Evolutionary conservation across 2,329 filamentous ascomycete species (phyloP).

Genomic region (Lasiodiplodia sp.): DNA sequence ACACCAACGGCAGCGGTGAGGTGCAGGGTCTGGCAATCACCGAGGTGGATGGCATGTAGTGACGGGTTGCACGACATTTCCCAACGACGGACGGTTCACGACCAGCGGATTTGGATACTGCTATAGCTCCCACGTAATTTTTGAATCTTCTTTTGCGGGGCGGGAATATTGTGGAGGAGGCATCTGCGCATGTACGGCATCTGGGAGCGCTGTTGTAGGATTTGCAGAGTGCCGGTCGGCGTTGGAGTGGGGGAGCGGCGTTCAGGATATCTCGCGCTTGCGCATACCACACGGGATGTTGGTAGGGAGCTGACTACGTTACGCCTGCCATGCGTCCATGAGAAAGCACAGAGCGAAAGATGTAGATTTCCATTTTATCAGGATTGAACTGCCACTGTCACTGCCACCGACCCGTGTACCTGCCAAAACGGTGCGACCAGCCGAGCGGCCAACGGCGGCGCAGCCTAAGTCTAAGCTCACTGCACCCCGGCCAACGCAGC

Average conservation of each 20-base stretch:
- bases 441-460: slow-evolving; percentile 1
- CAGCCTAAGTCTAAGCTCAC: not conserved
- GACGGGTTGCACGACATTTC: slow-evolving; percentile 4
- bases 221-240: slow-evolving; percentile 12
- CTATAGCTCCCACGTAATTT: slow-evolving; percentile 27
- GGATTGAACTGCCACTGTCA: not conserved
- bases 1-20: slow-evolving; percentile 38
- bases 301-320: not conserved
- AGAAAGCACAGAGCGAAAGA: not conserved
- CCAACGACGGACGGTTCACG: slow-evolving; percentile 8
- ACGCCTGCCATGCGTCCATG: slow-evolving; percentile 24
- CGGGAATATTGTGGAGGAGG: slow-evolving; percentile 11
- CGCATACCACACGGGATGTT: not conserved
- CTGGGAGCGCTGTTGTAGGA: slow-evolving; percentile 29
- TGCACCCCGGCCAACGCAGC: slow-evolving; percentile 10
- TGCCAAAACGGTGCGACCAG: not conserved
- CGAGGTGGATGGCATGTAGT: slow-evolving; percentile 52
- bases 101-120: slow-evolving; percentile 23
- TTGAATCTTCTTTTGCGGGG: slow-evolving; percentile 23
- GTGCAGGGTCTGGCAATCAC: slow-evolving; percentile 61
- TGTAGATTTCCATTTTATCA: slow-evolving; percentile 18
- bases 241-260: slow-evolving; percentile 20
- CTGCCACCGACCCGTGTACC: not conserved
- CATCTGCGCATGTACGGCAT: slow-evolving; percentile 28
- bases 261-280: slow-evolving; percentile 10